Evolutionary conservation across 2,329 filamentous ascomycete genomes (phyloP).

Genomic region (Teratosphaeria pseudoeucalypti): DNA sequence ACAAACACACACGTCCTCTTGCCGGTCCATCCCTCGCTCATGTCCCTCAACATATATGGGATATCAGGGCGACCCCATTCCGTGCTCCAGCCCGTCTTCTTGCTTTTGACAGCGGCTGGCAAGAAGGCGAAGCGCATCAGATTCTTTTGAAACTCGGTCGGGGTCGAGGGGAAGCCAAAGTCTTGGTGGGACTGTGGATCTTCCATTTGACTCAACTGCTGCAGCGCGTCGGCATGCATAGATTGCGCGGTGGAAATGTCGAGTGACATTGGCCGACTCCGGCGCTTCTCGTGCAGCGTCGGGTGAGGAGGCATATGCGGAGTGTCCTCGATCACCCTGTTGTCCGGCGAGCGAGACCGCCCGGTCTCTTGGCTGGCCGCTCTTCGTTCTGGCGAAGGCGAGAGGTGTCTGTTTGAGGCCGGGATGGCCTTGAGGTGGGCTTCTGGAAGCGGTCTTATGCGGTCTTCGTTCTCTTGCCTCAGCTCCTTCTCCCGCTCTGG

Average conservation of each 20-base stretch:
- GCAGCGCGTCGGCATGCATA: conserved; percentile 18
- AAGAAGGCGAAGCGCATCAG: conserved; percentile 86
- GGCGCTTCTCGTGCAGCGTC: conserved; percentile 31
- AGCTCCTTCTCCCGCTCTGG: conserved; percentile 69
- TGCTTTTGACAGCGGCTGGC: conserved; percentile 36
- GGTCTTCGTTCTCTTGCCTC: conserved; percentile 72
- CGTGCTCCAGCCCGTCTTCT: conserved; percentile 70
- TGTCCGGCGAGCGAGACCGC: conserved; percentile 4
- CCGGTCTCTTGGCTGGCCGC: conserved; percentile 1
- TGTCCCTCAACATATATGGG: conserved; percentile 72
- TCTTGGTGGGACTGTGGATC: conserved; percentile 20
- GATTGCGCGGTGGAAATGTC: conserved; percentile 34
- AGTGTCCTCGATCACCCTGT: conserved; percentile 10
- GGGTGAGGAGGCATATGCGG: conserved; percentile 23
- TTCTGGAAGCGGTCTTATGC: conserved; percentile 68
- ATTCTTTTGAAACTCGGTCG: conserved; percentile 79
- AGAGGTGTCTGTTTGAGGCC: conserved; percentile 14
- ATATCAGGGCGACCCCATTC: conserved; percentile 88
- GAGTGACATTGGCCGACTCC: conserved; percentile 32
- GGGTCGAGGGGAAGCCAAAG: conserved; percentile 68
- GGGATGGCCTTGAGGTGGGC: conserved; percentile 30
- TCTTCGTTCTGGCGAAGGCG: conserved; percentile 28
- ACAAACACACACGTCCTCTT: conserved; percentile 81
- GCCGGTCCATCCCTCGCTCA: conserved; percentile 71
- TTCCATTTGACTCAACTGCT: conserved; percentile 7